Conservation (phyloP, 2,329 filamentous ascomycete genomes). For the Xylaria digitata region DNA sequence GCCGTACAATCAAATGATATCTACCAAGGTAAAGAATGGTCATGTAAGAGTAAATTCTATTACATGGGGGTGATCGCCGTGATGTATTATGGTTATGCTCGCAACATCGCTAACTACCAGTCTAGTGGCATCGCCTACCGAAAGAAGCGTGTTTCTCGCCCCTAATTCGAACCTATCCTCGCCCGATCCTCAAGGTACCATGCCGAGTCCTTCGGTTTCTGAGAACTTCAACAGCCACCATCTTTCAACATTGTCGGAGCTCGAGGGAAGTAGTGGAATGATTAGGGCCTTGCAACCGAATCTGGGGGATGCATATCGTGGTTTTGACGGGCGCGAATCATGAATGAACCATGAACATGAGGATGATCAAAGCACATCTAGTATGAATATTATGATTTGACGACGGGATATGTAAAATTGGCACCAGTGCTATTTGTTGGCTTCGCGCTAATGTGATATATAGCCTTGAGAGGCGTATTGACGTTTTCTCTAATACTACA, state of each 20-base stretch:
- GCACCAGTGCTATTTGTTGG: neutral
- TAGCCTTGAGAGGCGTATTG: neutral
- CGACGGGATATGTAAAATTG: neutral
- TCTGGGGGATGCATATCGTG: neutral
- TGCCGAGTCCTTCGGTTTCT: neutral
- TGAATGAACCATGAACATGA: neutral
- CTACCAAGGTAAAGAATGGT: constrained; percentile 7
- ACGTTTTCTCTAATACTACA: too few species aligned
- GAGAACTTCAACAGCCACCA: constrained; percentile 3
- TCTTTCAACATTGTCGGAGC: constrained; percentile 26
- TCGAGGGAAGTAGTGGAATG: constrained; percentile 25
- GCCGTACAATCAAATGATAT: neutral
- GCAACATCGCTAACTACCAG: neutral
- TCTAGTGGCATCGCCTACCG: neutral
- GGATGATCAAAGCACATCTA: neutral
- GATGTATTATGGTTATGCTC: neutral
- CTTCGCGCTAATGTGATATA: neutral
- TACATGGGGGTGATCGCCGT: neutral
- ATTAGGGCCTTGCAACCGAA: neutral
- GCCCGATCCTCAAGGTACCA: neutral
- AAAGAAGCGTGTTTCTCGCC: neutral
- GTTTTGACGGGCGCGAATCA: neutral
- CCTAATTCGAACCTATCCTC: neutral
- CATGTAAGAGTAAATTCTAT: neutral
- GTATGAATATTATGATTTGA: neutral